Conservation (phyloP, 352 stramenopile species). For the Phytophthora foliorum region DNA sequence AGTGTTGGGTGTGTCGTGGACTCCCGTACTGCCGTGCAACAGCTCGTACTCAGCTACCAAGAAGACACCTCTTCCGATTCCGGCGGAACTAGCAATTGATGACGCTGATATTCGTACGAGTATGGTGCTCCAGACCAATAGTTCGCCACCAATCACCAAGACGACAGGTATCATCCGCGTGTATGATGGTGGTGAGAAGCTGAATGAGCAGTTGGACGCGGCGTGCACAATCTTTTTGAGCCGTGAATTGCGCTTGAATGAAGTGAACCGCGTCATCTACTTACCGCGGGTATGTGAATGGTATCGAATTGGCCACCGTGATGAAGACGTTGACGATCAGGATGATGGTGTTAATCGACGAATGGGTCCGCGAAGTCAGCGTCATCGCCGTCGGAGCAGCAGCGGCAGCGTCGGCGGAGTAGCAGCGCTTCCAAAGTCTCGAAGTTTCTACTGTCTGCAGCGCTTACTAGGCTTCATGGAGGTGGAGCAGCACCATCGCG, state of each 20-base stretch:
- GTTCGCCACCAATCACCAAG: conserved; percentile 28
- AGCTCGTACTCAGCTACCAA: conserved; percentile 43
- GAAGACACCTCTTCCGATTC: conserved; percentile 40
- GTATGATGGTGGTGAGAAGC: conserved; percentile 56
- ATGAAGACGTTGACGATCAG: conserved; percentile 19
- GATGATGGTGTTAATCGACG: conserved; percentile 34
- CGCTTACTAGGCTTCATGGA: conserved; percentile 70
- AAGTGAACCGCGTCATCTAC: conserved; percentile 48
- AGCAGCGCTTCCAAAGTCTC: conserved; percentile 42
- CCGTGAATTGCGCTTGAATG: conserved; percentile 53
- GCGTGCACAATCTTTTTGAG: conserved; percentile 56
- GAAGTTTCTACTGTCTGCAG: conserved; percentile 75
- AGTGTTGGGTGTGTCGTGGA: conserved; percentile 30
- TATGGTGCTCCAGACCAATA: conserved; percentile 87
- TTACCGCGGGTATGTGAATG: conserved; percentile 75
- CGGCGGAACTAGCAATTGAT: conserved; percentile 40
- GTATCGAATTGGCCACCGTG: conserved; percentile 46
- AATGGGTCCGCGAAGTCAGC: conserved; percentile 20
- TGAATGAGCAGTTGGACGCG: conserved; percentile 84
- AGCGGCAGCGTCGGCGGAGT: conserved; percentile 24
- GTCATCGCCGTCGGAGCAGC: conserved; percentile 23
- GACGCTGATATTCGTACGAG: conserved; percentile 83
- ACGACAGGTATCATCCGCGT: conserved; percentile 62
- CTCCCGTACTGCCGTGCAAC: conserved; percentile 46
- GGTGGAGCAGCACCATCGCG: conserved; percentile 56